Conservation (phyloP, 2,329 filamentous ascomycete genomes). For the Fusarium ambrosium region DNA sequence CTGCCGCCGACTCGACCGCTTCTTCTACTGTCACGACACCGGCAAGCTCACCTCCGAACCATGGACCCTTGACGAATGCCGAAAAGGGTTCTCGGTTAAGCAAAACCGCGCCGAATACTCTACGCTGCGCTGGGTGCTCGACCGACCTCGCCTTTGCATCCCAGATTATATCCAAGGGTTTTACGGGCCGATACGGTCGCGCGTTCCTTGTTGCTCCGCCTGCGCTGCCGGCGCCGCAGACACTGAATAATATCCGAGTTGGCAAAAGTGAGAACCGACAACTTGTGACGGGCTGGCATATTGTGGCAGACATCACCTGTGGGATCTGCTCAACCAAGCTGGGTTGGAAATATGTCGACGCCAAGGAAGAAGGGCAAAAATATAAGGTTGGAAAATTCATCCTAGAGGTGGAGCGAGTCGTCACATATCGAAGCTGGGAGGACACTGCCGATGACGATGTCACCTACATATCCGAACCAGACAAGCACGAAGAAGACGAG, state of each 20-base stretch:
- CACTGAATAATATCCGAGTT: slow-evolving; percentile 68
- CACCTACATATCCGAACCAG: slow-evolving; percentile 15
- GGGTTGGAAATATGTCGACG: slow-evolving; percentile 78
- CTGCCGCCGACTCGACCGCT: slow-evolving; percentile 45
- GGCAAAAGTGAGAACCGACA: slow-evolving; percentile 68
- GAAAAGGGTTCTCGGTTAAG: slow-evolving; percentile 50
- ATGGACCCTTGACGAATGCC: slow-evolving; percentile 27
- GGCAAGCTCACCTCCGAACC: slow-evolving; percentile 44
- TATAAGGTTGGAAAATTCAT: slow-evolving; percentile 80
- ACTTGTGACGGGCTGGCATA: slow-evolving; percentile 73
- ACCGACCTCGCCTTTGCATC: slow-evolving; percentile 71
- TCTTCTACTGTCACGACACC: slow-evolving; percentile 49
- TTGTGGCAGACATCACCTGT: slow-evolving; percentile 75
- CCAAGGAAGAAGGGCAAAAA: slow-evolving; percentile 68
- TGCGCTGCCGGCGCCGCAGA: slow-evolving; percentile 41
- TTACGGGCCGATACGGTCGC: slow-evolving; percentile 74
- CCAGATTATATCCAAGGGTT: slow-evolving; percentile 75
- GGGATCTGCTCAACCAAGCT: slow-evolving; percentile 67
- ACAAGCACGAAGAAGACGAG: slow-evolving; percentile 42
- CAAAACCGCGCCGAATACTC: slow-evolving; percentile 64
- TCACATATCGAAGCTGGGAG: slow-evolving; percentile 67
- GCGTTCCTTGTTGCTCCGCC: slow-evolving; percentile 70
- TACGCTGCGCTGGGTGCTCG: slow-evolving; percentile 71
- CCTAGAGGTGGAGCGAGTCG: slow-evolving; percentile 71
- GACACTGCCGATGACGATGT: slow-evolving; percentile 41